Percentiles rank a stretch among this genome's conserved stretches.
phyloP scores from a whole-genome alignment of 1,284 basidiomycete genomes.

The Coriolopsis trogii region DNA sequence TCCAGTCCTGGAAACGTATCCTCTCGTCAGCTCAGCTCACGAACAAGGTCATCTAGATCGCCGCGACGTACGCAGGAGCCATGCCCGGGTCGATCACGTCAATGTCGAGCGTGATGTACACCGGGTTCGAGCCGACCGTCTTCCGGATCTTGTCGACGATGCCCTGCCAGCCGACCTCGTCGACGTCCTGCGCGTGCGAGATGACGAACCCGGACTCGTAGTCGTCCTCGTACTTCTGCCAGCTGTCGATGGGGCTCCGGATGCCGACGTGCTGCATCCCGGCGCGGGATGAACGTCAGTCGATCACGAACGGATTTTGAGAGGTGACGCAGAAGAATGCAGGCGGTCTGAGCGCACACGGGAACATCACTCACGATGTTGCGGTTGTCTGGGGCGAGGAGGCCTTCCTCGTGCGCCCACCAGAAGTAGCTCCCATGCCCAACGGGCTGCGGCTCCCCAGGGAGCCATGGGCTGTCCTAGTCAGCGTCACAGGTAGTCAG shows the following conservation, averaged over 20 bases:
- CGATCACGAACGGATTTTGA: too few species aligned
- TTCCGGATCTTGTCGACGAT: constrained; percentile 36
- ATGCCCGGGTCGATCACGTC: constrained; percentile 41
- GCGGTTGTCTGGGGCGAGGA: constrained; percentile 38
- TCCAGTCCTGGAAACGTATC: constrained; percentile 36
- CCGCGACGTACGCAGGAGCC: constrained; percentile 43
- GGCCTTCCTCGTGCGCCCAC: constrained; percentile 41
- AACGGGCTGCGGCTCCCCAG: constrained; percentile 38
- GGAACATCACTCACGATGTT: constrained; percentile 43
- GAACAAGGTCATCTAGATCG: not conserved
- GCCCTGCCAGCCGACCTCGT: constrained; percentile 37
- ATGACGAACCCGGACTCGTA: constrained; percentile 36
- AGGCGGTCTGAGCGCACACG: too few species aligned
- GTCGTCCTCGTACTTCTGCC: constrained; percentile 37
- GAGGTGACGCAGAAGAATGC: too few species aligned
- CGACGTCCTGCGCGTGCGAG: constrained; percentile 37
- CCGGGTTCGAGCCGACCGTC: constrained; percentile 39
- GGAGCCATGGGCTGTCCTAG: constrained; percentile 35
- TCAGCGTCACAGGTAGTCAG: too few species aligned
- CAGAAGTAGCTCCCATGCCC: constrained; percentile 46
- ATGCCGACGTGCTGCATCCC: constrained; percentile 39
- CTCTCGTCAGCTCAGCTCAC: not conserved
- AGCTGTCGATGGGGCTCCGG: constrained; percentile 32
- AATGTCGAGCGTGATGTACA: constrained; percentile 39
- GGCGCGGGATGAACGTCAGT: too few species aligned